Evolutionary conservation across 164 flowering plant genomes (phyloP).

Genomic region (Aristolochia contorta): DNA sequence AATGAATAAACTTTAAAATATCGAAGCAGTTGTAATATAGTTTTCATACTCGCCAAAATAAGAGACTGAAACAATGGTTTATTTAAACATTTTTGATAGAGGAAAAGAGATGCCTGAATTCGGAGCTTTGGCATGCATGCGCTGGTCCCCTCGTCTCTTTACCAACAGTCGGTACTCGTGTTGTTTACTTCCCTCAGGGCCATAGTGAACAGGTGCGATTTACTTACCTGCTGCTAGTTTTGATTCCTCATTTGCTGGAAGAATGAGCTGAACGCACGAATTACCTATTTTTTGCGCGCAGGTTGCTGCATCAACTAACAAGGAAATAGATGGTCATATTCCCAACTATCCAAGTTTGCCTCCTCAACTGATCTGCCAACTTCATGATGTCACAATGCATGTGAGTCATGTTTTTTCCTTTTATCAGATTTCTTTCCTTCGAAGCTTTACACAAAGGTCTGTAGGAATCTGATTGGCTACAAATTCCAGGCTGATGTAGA

Average conservation of each 20-base stretch:
- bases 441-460: not conserved
- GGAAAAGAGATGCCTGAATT: constrained; percentile 77
- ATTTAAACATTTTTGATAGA: constrained; percentile 24
- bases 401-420: constrained; percentile 28
- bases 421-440: not conserved
- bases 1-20: not conserved
- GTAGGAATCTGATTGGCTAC: not conserved
- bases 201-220: constrained; percentile 75
- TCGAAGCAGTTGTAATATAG: not conserved
- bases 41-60: not conserved
- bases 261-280: not conserved
- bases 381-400: constrained; percentile 88
- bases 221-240: not conserved
- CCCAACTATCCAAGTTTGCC: constrained; percentile 85
- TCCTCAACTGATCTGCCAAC: constrained; percentile 78
- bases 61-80: not conserved
- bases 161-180: constrained; percentile 69
- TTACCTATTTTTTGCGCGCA: constrained; percentile 11
- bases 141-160: constrained; percentile 87
- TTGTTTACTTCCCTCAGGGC: constrained; percentile 87
- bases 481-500: constrained; percentile 80
- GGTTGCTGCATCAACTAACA: constrained; percentile 83
- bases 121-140: constrained; percentile 95
- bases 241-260: not conserved
- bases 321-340: constrained; percentile 69